Evolutionary conservation across 805 yeast genomes (phyloP), one percentile per base, ranked within the genome.

Genomic region (Yarrowia sp.): DNA sequence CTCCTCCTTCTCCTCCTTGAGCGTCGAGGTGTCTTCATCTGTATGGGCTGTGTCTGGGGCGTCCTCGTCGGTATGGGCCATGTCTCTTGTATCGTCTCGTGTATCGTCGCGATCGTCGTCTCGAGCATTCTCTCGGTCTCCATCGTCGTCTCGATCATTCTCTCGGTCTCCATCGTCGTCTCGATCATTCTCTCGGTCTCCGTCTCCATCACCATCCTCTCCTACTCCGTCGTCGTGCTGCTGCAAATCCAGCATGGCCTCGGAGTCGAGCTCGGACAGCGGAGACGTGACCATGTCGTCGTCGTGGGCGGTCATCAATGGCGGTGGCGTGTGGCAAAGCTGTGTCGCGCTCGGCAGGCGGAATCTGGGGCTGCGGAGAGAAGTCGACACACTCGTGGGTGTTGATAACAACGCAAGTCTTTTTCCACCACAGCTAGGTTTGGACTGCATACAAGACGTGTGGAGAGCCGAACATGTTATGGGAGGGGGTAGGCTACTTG

Each of bases 261-360:
- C 61, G 35, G 61, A 55, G 47, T 55, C 61, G 27, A 55, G 47
- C 47, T 55, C 61, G 25, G 61, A 55, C 4, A 55, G 61, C 47
- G 61, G 61, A n/a, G 61, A 55, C 47, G 61, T 55, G 47, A 55
- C 61, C 61, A 55, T 55, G 61, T 55, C 61, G 61, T 55, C 47
- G 46, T 55, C 61, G 47, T 27, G 18, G 47, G 46, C 18, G 41
- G 58, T 51, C 58, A 51, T 51, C 58, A 51, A 51, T 33, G 22
- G 33, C 27, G 29, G 29, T 27, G 29, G 10, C 29, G 8, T 12
- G 29, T 27, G 12, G 29, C 3, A 6, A 4, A 27, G 29, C 8
- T 27, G 12, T 27, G 12, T 27, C 29, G 6, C 29, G 29, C n/a
- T n/a, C n/a, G n/a, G n/a, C n/a, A n/a, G n/a, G n/a, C n/a, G n/a